Percentiles rank a stretch among this genome's conserved stretches.
phyloP scores from a whole-genome alignment of 2,329 filamentous ascomycete genomes.

The Arthrobotrys entomopaga region DNA sequence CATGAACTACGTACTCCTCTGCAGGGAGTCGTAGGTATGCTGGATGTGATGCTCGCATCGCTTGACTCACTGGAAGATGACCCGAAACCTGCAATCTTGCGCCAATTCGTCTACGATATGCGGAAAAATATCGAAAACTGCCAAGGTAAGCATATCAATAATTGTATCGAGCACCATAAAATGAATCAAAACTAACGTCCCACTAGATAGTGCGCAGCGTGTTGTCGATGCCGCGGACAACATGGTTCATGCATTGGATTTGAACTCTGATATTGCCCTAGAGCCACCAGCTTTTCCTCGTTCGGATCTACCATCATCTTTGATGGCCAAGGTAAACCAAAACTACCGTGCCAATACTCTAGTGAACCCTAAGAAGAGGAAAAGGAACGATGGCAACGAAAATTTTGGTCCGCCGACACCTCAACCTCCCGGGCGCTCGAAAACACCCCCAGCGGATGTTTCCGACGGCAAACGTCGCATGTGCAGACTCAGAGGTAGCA shows the following conservation, averaged over 20 bases:
- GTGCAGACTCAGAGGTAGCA: slow-evolving; percentile 34
- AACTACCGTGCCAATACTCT: slow-evolving; percentile 12
- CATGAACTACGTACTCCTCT: slow-evolving; percentile 78
- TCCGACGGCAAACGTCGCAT: slow-evolving; percentile 38
- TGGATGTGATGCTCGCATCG: slow-evolving; percentile 79
- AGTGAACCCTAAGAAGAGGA: slow-evolving; percentile 50
- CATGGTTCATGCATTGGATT: slow-evolving; percentile 78
- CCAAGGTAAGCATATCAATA: slow-evolving; percentile 67
- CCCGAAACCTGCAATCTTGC: slow-evolving; percentile 61
- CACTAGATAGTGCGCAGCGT: slow-evolving; percentile 73
- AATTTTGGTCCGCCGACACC: slow-evolving; percentile 46
- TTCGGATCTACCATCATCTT: slow-evolving; percentile 55
- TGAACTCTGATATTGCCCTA: slow-evolving; percentile 78
- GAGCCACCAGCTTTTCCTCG: slow-evolving; percentile 63
- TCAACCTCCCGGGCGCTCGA: slow-evolving; percentile 62
- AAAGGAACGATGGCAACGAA: slow-evolving; percentile 48
- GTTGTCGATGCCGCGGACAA: slow-evolving; percentile 80
- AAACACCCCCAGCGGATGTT: slow-evolving; percentile 43
- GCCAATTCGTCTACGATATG: slow-evolving; percentile 70
- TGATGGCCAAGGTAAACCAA: slow-evolving; percentile 32
- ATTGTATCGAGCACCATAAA: slow-evolving; percentile 11
- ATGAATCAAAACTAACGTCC: slow-evolving; percentile 23
- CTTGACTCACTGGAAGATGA: slow-evolving; percentile 47
- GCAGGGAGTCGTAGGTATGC: slow-evolving; percentile 80
- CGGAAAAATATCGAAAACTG: slow-evolving; percentile 77